A percentile compares a stretch with the other conserved stretches of the same genome.
These are phyloP conservation scores for Neostapfia colusana DNA, from an alignment of 176 grass and related monocot species.

Conservation along the genomic window DNA sequence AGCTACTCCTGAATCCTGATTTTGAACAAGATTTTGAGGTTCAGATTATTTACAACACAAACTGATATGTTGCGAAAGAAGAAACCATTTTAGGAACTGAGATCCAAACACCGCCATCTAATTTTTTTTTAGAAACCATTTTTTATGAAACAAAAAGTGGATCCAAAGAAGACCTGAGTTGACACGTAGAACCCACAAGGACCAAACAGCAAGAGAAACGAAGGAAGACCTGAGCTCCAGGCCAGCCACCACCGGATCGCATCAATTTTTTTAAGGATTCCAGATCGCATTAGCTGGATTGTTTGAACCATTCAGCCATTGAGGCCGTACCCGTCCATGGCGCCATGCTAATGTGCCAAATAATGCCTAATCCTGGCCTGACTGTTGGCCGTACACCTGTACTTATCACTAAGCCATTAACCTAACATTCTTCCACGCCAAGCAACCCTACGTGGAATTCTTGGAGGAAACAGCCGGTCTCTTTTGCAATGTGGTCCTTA, in stretches of 20 bases:
- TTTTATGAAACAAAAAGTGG: too few relatives aligned
- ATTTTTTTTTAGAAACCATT: too few relatives aligned
- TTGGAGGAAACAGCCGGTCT: not conserved
- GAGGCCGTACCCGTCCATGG: constrained; percentile 12
- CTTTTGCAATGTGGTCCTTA: not conserved
- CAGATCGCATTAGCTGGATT: constrained; percentile 35
- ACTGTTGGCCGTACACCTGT: constrained; percentile 34
- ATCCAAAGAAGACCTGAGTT: too few relatives aligned
- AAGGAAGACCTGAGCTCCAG: constrained; percentile 41
- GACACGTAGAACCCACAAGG: constrained; percentile 21
- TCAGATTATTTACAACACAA: not conserved
- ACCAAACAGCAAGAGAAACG: too few relatives aligned
- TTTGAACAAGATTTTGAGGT: not conserved
- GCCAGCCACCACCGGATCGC: constrained; percentile 37
- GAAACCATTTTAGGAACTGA: too few relatives aligned
- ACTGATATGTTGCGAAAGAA: not conserved
- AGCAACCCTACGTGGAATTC: constrained; percentile 44
- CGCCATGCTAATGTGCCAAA: constrained; percentile 29
- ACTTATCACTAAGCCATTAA: constrained; percentile 39
- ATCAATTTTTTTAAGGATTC: not conserved
- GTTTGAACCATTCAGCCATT: constrained; percentile 6
- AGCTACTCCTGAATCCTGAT: too few relatives aligned
- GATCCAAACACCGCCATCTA: too few relatives aligned
- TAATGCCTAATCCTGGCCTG: not conserved
- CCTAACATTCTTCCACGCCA: constrained; percentile 48